A percentile compares a stretch with the other conserved stretches of the same genome.
phyloP scores from a whole-genome alignment of 805 yeast species.

The Ogataea corticis region DNA sequence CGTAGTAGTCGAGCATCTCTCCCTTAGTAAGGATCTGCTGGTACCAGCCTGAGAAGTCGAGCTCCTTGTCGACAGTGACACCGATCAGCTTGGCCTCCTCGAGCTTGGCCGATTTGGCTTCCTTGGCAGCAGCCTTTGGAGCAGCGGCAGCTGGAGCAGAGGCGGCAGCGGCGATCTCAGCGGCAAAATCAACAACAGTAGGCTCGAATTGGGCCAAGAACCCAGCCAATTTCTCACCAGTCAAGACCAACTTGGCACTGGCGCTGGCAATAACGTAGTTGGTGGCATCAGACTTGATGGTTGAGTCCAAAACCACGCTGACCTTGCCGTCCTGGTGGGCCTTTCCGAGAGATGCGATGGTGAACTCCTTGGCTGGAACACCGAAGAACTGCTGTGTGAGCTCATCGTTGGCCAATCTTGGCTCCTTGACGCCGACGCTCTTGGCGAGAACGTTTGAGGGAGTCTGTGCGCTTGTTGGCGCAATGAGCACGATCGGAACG shows the following conservation, averaged over 20 bases:
- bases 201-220: slow-evolving; percentile 55
- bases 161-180: slow-evolving; percentile 43
- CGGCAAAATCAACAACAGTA: slow-evolving; percentile 54
- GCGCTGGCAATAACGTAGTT: slow-evolving; percentile 49
- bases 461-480: slow-evolving; percentile 68
- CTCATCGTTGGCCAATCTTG: slow-evolving; percentile 84
- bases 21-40: slow-evolving; percentile 94
- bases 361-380: slow-evolving; percentile 58
- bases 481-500: slow-evolving; percentile 79
- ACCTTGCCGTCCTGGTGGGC: slow-evolving; percentile 54
- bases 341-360: slow-evolving; percentile 51
- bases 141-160: slow-evolving; percentile 37
- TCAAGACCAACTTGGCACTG: slow-evolving; percentile 50
- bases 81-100: slow-evolving; percentile 92
- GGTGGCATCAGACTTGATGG: slow-evolving; percentile 43
- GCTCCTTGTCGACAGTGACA: slow-evolving; percentile 88
- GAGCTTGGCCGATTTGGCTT: slow-evolving; percentile 48
- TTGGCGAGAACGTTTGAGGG: slow-evolving; percentile 66
- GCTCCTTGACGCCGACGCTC: slow-evolving; percentile 74
- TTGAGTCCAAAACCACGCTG: slow-evolving; percentile 59
- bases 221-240: slow-evolving; percentile 46
- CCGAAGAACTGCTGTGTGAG: slow-evolving; percentile 65
- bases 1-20: slow-evolving; percentile 98
- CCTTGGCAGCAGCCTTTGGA: slow-evolving; percentile 27
- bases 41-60: slow-evolving; percentile 97